Evolutionary conservation across 2,329 filamentous ascomycete genomes (phyloP).

Genomic region (Trichoderma sp.): DNA sequence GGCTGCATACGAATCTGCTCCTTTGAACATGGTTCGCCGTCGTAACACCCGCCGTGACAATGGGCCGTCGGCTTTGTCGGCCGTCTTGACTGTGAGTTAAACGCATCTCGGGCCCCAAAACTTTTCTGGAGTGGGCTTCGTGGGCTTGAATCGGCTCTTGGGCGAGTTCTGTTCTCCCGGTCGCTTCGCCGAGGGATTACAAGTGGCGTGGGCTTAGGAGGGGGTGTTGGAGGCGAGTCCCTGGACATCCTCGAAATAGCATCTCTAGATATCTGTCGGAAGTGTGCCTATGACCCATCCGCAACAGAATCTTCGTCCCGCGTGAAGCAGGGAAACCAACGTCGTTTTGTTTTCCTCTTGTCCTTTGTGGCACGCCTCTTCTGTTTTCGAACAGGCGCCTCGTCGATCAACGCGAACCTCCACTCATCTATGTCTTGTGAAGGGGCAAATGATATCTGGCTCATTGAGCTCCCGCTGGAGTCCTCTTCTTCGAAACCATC

Average conservation of each 20-base stretch:
- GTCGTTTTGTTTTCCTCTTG: constrained; percentile 22
- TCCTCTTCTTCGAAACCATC: constrained; percentile 30
- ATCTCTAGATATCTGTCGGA: constrained; percentile 21
- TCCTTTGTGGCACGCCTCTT: constrained; percentile 18
- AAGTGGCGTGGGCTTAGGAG: constrained; percentile 18
- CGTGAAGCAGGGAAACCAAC: constrained; percentile 34
- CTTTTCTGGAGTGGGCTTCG: constrained; percentile 10
- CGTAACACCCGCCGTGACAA: constrained; percentile 12
- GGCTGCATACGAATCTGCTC: background rate
- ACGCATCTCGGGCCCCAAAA: background rate
- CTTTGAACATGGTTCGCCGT: constrained; percentile 16
- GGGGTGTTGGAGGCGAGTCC: constrained; percentile 11
- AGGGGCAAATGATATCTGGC: constrained; percentile 34
- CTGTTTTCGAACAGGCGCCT: constrained; percentile 27
- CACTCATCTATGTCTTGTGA: constrained; percentile 34
- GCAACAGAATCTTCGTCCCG: constrained; percentile 26
- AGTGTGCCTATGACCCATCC: constrained; percentile 28
- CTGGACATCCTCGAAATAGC: background rate
- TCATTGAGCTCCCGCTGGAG: constrained; percentile 29
- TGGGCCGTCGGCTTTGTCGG: constrained; percentile 14
- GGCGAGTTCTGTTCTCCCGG: background rate
- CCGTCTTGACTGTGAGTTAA: background rate
- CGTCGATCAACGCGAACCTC: constrained; percentile 36
- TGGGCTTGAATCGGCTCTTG: constrained; percentile 17
- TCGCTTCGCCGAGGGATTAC: background rate